Evolutionary conservation across 768 basidiomycete species (phyloP), one percentile per base, ranked within the genome.

Genomic region (Thelephora aurantiotincta): DNA sequence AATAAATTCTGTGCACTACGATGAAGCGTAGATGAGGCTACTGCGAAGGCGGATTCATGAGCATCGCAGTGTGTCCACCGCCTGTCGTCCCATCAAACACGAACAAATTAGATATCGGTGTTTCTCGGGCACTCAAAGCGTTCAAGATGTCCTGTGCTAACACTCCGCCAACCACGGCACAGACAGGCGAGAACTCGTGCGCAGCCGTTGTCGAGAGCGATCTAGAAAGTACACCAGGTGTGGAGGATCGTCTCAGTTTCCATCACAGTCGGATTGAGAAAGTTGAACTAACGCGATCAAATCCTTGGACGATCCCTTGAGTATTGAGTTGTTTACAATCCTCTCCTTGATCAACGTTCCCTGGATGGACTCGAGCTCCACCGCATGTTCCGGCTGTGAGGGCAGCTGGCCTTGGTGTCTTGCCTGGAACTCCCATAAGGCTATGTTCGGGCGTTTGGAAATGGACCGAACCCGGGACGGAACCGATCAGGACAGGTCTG

Each of bases 131-230:
- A 48, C 82, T 85, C 35, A 98, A 71, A 0, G 89, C 79, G 61
- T 96, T 92, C 35, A 99, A 69, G 45, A 97, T 82, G 60, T 99
- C 96, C 62, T 98, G 96, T 1, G 82, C 93, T 12, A 98, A 68
- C 66, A 98, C 76, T 19, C 96, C 96, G 22, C 96, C 96, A 35
- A 99, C 72, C 33, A 99, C 85, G 1, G 96, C 96, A 60, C 91
- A 89, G 1, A 91, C 81, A 0, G 96, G 91, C 0, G 91, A 83
- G 66, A 97, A 89, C 60, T 94, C 91, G 60, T 84, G 79, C 16
- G 67, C 64, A 6, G 88, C 82, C n/a, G 82, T 79, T 12, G 67
- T 71, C 4, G 80, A 68, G 36, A 85, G 53, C n/a, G 76, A 67
- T 53, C 92, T 96, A 54, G 19, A 26, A 45, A 30, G 26, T 35